Conservation (phyloP, 768 basidiomycete species). For the Gelatoporia subvermispora region DNA sequence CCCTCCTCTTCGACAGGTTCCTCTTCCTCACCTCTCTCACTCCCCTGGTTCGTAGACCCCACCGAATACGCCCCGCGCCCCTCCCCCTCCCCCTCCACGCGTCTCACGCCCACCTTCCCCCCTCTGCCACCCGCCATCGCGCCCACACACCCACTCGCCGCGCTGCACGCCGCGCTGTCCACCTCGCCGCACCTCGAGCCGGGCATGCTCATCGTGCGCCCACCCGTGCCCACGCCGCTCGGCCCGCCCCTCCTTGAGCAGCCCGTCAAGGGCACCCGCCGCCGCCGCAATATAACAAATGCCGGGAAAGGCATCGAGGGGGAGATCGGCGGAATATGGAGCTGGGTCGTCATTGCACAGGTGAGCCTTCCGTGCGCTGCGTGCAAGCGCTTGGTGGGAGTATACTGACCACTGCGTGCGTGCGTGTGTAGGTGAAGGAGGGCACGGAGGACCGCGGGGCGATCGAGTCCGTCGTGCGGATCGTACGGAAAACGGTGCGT, state of each 20-base stretch:
- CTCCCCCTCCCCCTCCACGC: slow-evolving; percentile 21
- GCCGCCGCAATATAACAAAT: slow-evolving; percentile 59
- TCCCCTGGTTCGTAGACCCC: slow-evolving; percentile 69
- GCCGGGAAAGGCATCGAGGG: slow-evolving; percentile 52
- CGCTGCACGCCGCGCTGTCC: slow-evolving; percentile 50
- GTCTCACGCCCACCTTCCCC: slow-evolving; percentile 19
- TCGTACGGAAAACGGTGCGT: slow-evolving; percentile 67
- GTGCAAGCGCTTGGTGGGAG: neutral
- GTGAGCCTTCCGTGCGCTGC: slow-evolving; percentile 28
- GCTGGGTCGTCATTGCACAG: slow-evolving; percentile 72
- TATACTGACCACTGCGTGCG: neutral
- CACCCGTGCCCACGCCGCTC: slow-evolving; percentile 42
- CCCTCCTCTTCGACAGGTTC: slow-evolving; percentile 3
- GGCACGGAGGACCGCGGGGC: slow-evolving; percentile 77
- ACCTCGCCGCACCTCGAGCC: slow-evolving; percentile 68
- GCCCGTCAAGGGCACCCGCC: slow-evolving; percentile 54
- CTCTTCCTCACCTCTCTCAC: slow-evolving; percentile 2
- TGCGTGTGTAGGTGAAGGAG: slow-evolving; percentile 61
- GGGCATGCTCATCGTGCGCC: slow-evolving; percentile 47
- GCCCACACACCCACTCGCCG: slow-evolving; percentile 35
- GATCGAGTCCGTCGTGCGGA: slow-evolving; percentile 68
- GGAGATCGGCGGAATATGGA: slow-evolving; percentile 63
- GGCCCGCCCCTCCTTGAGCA: slow-evolving; percentile 59
- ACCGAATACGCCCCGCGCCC: slow-evolving; percentile 26
- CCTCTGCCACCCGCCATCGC: slow-evolving; percentile 53